Conservation (phyloP, 257 asterid species). For the Solanum infundibuliforme region DNA sequence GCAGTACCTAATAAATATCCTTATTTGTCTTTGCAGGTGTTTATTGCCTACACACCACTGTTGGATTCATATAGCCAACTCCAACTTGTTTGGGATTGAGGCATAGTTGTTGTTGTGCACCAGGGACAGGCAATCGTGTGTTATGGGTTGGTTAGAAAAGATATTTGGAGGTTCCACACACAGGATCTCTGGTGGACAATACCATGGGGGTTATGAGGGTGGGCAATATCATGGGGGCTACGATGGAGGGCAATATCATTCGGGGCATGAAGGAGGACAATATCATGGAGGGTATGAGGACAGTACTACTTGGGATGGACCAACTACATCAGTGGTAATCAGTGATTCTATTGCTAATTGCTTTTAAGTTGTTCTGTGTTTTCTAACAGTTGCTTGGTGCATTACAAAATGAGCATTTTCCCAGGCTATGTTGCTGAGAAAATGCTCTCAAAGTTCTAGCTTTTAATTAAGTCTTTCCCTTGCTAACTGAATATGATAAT, state of each 20-base stretch:
- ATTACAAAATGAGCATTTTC: background rate
- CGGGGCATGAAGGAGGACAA: conserved; percentile 44
- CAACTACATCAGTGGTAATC: conserved; percentile 51
- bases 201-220: conserved; percentile 26
- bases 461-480: background rate
- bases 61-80: background rate
- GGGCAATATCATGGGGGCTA: conserved; percentile 75
- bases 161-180: conserved; percentile 72
- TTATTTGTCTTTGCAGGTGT: background rate
- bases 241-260: conserved; percentile 33
- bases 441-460: background rate
- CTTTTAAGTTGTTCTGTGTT: background rate
- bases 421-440: background rate
- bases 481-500: conserved; percentile 2
- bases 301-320: conserved; percentile 47
- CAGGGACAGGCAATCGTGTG: background rate
- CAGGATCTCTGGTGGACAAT: conserved; percentile 64
- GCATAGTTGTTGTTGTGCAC: background rate
- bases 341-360: background rate
- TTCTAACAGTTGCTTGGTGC: background rate
- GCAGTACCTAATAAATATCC: background rate
- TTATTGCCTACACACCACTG: background rate
- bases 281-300: conserved; percentile 64
- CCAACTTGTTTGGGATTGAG: background rate
- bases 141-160: background rate